Base-by-base conservation (phyloP, 23 red algal genomes). In the Agarophyton chilense region DNA sequence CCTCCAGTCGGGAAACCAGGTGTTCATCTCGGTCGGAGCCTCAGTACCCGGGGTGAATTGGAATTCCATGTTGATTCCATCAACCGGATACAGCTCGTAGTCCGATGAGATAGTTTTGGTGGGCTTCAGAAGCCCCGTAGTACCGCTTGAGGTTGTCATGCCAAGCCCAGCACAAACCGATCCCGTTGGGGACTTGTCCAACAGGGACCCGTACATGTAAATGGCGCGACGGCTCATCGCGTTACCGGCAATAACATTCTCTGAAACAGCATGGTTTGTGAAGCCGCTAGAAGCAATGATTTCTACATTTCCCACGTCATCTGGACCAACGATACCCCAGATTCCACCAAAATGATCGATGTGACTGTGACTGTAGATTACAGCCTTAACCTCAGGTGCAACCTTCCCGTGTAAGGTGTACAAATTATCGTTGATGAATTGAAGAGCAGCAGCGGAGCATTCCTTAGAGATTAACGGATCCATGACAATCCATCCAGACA, bases 211-310 rank as follows among this genome's bases (percentile, higher is more conserved):
- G 32, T 77, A 77, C 72, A 77, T 77, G 72, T 77, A 77, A 4
- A 77, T 25, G 21, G 72, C 72, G 41, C 72, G 72, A 77, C 72
- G 72, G 33, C 72, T 47, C 72, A 77, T 77, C 13, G 72, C 72
- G 39, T 77, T 77, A 24, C 72, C 72, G 49, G 72, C 72, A 21
- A 77, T 77, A 14, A 77, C 72, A 54, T 77, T 77, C 72, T 77
- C 72, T 2, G 72, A 77, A 3, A 77, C 72, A 38, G 72, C 72
- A 13, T 77, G 5, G 25, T 77, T 39, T 2, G 72, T 77, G 49
- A 77, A 77, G 16, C 49, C 72, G 4, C 32, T 5, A 12, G 72
- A 41, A 4, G 72, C 72, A 47, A 45, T 4, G 32, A 77, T 54
- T 41, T 47, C 7, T 2, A 77, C 72, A 47, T 52, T 50, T 1